Evolutionary conservation across 352 stramenopile genomes (phyloP), one percentile per base, ranked within the genome.

Genomic region (Albugo laibachii): DNA sequence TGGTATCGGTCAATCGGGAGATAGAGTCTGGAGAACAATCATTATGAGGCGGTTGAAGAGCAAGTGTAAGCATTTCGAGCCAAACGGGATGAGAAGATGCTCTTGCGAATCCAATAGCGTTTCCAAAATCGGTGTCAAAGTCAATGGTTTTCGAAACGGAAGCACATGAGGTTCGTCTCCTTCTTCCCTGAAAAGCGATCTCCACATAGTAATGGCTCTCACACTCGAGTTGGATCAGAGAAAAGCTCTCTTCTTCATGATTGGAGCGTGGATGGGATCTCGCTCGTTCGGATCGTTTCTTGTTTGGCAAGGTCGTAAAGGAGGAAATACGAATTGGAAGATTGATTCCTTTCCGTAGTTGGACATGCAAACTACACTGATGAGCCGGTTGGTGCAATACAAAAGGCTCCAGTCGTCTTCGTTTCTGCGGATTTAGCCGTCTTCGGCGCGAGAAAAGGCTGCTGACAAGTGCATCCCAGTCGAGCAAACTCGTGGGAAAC

Each of bases 41-140:
- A 48, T 83, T 66, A 34, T 75, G 61, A 12, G 76, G 77, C 10
- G 83, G 66, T 27, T 64, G 64, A 54, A 97, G 94, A 13, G 91
- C 80, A 35, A 97, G 41, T 12, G 68, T 58, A 10, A 96, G 35
- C 6, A 85, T 95, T 57, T 97, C 76, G 62, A 96, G 95, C 88
- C 88, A 97, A 53, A 81, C 64, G 1, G 86, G 80, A 31, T 31
- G 24, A 31, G 24, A 31, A 31, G 24, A 31, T 31, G 24, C 24
- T 31, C 24, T 31, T 31, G 24, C 24, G 24, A 31, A 31, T 31
- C 8, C 24, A 3, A 8, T 8, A 31, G 24, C 8, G 24, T 31
- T 31, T 31, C 24, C 3, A 31, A 31, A 31, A 8, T 31, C 24
- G 8, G 24, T 31, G 24, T 31, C 24, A 31, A 31, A 3, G 8